phyloP scores from a whole-genome alignment of 1,284 basidiomycete species.

The Phylloporus sp. region DNA sequence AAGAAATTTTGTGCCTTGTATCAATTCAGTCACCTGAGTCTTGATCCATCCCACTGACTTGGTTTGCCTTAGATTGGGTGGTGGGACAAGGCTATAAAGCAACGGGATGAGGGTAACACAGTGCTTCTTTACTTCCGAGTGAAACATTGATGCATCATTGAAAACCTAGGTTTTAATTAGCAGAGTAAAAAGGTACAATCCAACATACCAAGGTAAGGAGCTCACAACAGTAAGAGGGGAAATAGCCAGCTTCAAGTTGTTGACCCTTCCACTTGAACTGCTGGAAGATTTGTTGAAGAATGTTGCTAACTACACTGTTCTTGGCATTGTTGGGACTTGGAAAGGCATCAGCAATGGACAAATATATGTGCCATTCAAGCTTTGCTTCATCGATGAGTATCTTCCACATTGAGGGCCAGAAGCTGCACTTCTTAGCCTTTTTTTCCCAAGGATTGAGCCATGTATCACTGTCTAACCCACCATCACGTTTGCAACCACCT shows the following conservation, averaged over 20 bases:
- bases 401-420: not conserved
- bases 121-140: not conserved
- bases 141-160: not conserved
- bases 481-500: too few species aligned
- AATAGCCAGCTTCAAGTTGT: not conserved
- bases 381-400: not conserved
- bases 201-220: not conserved
- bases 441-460: not conserved
- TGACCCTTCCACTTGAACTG: not conserved
- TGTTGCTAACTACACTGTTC: not conserved
- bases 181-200: not conserved
- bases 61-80: not conserved
- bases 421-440: not conserved
- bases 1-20: not conserved
- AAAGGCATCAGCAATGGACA: not conserved
- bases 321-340: not conserved
- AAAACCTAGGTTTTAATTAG: not conserved
- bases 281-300: not conserved
- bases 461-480: too few species aligned
- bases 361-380: not conserved
- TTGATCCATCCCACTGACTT: not conserved
- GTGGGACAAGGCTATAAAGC: too few species aligned
- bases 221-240: not conserved
- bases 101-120: not conserved
- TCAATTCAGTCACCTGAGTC: not conserved